These are phyloP conservation scores for Helicocarpus griseus DNA, from an alignment of 2,329 filamentous ascomycete genomes.

Conservation along the genomic window DNA sequence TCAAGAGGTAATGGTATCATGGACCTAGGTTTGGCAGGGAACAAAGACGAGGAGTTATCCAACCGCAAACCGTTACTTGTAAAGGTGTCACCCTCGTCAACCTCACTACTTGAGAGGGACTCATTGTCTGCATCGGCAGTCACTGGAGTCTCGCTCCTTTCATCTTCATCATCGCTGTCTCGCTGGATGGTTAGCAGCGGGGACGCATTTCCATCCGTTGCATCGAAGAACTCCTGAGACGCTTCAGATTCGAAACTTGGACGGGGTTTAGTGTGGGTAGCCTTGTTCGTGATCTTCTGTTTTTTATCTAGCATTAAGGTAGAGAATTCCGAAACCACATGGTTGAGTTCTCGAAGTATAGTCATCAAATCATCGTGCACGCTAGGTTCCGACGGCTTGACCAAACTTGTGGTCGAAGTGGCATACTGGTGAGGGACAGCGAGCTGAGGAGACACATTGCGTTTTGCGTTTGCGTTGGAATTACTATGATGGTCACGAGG, in stretches of 20 bases:
- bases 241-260: slow-evolving; percentile 74
- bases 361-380: slow-evolving; percentile 76
- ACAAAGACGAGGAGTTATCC: slow-evolving; percentile 44
- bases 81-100: slow-evolving; percentile 38
- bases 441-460: slow-evolving; percentile 43
- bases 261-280: slow-evolving; percentile 46
- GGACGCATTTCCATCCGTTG: slow-evolving; percentile 54
- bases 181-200: slow-evolving; percentile 67
- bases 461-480: slow-evolving; percentile 37
- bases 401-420: slow-evolving; percentile 16
- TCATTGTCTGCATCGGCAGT: slow-evolving; percentile 40
- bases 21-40: slow-evolving; percentile 65
- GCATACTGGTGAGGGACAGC: slow-evolving; percentile 36
- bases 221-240: slow-evolving; percentile 90
- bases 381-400: slow-evolving; percentile 23
- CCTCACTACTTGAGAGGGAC: slow-evolving; percentile 55
- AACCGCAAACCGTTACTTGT: slow-evolving; percentile 23
- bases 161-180: slow-evolving; percentile 58
- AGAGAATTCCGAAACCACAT: slow-evolving; percentile 73
- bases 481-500: slow-evolving; percentile 43
- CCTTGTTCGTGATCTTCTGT: slow-evolving; percentile 53
- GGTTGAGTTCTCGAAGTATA: slow-evolving; percentile 74
- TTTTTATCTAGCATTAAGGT: slow-evolving; percentile 69
- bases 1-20: slow-evolving; percentile 68
- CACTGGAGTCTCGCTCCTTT: slow-evolving; percentile 45